Base-by-base conservation (phyloP, 164 flowering plant genomes). In the Berberis vulgaris region DNA sequence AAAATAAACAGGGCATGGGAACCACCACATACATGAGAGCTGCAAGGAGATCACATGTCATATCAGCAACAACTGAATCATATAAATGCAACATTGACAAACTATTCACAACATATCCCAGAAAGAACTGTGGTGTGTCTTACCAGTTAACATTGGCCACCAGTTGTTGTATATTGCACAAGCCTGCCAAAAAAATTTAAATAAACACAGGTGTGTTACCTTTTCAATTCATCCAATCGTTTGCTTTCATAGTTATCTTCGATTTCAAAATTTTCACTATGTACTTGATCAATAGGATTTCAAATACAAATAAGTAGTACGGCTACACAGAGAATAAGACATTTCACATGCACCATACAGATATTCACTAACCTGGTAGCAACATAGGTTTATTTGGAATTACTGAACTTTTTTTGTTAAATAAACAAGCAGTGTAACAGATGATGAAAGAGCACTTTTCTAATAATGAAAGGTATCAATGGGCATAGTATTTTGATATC, bases 131-230 rank as follows among this genome's bases (percentile, higher is more conserved):
- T 45, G 9, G 39, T 41, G 43, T 26, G 60, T 67, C 77, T 65
- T 38, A 86, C 98, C 97, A 73, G 97, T 78, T 75, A 94, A 73
- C 97, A 94, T 79, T 12, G 98, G 98, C 97, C 97, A 94, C 97
- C 97, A 94, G 75, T 94, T 94, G 71, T 63, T 83, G 80, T 94
- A 94, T 64, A 94, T 5, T 52, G 87, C 97, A 79, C 98, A 94
- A 65, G 98, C 98, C 98, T 94, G 85, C 62, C 69, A 79, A 12
- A 10, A 66, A 57, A 45, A 39, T 6, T 6, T 63, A 57, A 53
- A 46, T 9, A 45, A 47, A 50, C 41, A n/a, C 0, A 6, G 9
- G 54, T 41, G 6, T 41, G 70, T 69, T 58, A 72, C 43, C 10
- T 62, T 41, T 44, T n/a, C 13, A 38, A 5, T 47, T 3, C 41